A percentile compares a stretch with the other conserved stretches of the same genome.
phyloP scores from a whole-genome alignment of 495 filamentous ascomycete species.

The Penicillium goetzii region DNA sequence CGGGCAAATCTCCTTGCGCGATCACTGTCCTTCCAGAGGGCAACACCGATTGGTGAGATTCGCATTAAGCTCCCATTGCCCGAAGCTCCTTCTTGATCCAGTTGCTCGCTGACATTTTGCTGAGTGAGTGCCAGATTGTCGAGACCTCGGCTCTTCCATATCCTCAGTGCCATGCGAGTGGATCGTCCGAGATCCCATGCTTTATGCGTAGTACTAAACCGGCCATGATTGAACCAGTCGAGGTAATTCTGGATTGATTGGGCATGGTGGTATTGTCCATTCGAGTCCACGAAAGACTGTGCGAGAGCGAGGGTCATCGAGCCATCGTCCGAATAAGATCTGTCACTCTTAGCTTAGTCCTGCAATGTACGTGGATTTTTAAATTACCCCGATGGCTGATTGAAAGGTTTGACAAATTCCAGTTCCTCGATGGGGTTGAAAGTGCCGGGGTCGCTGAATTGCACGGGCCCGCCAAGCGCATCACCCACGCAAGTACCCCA shows the following conservation, averaged over 20 bases:
- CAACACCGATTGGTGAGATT: conserved; percentile 43
- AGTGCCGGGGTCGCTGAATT: conserved; percentile 41
- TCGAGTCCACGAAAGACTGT: conserved; percentile 40
- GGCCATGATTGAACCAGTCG: conserved; percentile 41
- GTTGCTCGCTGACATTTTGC: conserved; percentile 10
- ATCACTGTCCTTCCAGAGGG: conserved; percentile 26
- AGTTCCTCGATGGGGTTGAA: conserved; percentile 43
- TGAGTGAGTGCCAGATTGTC: conserved; percentile 16
- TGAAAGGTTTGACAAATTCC: conserved; percentile 25
- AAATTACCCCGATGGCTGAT: conserved; percentile 32
- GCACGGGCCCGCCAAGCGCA: conserved; percentile 53
- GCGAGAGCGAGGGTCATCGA: conserved; percentile 53
- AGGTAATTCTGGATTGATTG: conserved; percentile 41
- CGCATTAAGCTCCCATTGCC: conserved; percentile 56
- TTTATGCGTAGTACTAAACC: conserved; percentile 39
- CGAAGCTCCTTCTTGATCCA: conserved; percentile 25
- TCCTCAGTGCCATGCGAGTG: conserved; percentile 37
- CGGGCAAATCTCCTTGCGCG: conserved; percentile 34
- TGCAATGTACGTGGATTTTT: background rate
- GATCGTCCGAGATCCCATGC: conserved; percentile 49
- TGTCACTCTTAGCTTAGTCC: conserved; percentile 22
- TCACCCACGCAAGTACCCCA: conserved; percentile 51
- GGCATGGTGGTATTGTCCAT: conserved; percentile 32
- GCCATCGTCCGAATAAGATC: conserved; percentile 54
- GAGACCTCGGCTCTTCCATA: conserved; percentile 33